Base-by-base conservation (phyloP, 2,329 filamentous ascomycete genomes). In the Arachnopeziza araneosa region DNA sequence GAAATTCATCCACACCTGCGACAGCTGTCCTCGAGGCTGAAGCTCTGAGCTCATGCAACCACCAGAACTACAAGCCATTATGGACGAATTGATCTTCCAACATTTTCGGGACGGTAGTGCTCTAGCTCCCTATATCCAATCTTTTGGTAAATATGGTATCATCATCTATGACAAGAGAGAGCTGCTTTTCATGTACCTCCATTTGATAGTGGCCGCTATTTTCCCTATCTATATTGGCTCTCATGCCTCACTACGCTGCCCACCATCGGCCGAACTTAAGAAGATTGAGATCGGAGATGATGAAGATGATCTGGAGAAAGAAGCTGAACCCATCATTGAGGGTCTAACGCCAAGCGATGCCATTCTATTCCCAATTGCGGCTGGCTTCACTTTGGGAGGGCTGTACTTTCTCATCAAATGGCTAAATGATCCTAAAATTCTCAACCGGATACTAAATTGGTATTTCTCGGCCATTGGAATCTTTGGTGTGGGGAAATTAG, bases 361-460 rank as follows among this genome's bases (percentile, higher is more conserved):
- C 54, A 83, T 98, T 66, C 74, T 96, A 68, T 90, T 97, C 64
- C 95, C 93, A 1, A 67, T 97, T 32, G 78, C 92, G 58, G 93
- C 92, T 6, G 91, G 86, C 1, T 70, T 79, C 10, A 85, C 88
- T 1, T 83, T 98, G 9, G 81, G 86, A 50, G 85, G 85, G 5
- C 79, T 98, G 14, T 98, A 98, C 77, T 87, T 93, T 68, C 79
- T 96, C 61, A 91, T 98, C 71, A 91, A 96, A 73, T 95, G 88
- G 83, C 83, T 97, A 58, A 80, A 93, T 65, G 90, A 96, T 69
- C 87, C 92, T 0, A 80, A 86, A 12, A 78, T 96, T 23, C 76
- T 98, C 69, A 97, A 93, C 77, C 90, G 88, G 74, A 83, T 96
- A 49, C 77, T 98, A 23, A 87, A 90, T 49, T 85, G 83, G 70